phyloP scores from a whole-genome alignment of 2,329 filamentous ascomycete genomes.

The Apiospora phragmitis region DNA sequence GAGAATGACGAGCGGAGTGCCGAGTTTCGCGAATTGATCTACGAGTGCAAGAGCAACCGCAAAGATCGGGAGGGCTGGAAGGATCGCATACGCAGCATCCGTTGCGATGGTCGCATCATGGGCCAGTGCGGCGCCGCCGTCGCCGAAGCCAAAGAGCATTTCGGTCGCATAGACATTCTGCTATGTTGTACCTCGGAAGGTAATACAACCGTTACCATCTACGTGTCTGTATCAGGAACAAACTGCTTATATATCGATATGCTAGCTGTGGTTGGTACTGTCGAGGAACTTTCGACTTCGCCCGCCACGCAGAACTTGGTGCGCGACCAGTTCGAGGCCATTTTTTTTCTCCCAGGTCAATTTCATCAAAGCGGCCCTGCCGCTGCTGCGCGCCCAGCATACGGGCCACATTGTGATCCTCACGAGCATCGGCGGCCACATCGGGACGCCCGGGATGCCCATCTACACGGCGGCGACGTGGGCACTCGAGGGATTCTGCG shows the following conservation, averaged over 20 bases:
- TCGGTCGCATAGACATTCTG: constrained; percentile 86
- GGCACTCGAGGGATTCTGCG: constrained; percentile 94
- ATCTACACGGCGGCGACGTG: constrained; percentile 92
- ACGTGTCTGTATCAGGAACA: not conserved
- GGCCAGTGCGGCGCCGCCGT: constrained; percentile 81
- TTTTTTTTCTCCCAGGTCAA: constrained; percentile 97
- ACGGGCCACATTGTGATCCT: constrained; percentile 89
- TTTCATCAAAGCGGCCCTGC: constrained; percentile 86
- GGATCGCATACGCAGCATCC: constrained; percentile 69
- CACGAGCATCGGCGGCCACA: constrained; percentile 86
- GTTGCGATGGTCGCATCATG: constrained; percentile 62
- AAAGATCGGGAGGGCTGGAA: constrained; percentile 77
- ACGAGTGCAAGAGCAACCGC: constrained; percentile 62
- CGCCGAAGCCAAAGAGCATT: constrained; percentile 80
- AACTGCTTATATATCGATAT: not conserved
- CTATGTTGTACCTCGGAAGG: constrained; percentile 88
- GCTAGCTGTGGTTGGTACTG: constrained; percentile 79
- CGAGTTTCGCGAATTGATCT: constrained; percentile 79
- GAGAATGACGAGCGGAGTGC: constrained; percentile 74
- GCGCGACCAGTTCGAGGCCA: constrained; percentile 88
- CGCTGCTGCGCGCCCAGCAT: constrained; percentile 74
- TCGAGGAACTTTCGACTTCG: constrained; percentile 83
- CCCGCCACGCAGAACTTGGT: constrained; percentile 75
- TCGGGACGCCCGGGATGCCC: constrained; percentile 87
- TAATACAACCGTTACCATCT: constrained; percentile 39